Base-by-base conservation (phyloP, 805 yeast genomes). In the Yamadazyma takamatsuzukensis region DNA sequence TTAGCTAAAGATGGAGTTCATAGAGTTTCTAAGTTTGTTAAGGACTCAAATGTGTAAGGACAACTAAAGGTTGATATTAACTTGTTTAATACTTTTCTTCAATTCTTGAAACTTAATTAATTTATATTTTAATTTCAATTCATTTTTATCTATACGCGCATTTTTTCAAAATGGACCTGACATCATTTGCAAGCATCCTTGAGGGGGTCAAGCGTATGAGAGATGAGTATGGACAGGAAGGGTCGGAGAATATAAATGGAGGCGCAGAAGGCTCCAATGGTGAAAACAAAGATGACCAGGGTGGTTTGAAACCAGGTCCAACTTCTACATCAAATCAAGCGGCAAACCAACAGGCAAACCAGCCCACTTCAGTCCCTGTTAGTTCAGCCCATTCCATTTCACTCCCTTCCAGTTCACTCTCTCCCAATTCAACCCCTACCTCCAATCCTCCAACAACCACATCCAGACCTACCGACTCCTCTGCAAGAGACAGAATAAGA, bases 111-210 rank as follows among this genome's bases (percentile, higher is more conserved):
- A n/a, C n/a, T n/a, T n/a, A n/a, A n/a, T n/a, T n/a, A n/a, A n/a
- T n/a, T n/a, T n/a, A n/a, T n/a, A n/a, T n/a, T n/a, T n/a, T n/a
- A n/a, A n/a, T n/a, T n/a, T n/a, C n/a, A n/a, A n/a, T n/a, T n/a
- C n/a, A n/a, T n/a, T n/a, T n/a, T n/a, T n/a, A n/a, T n/a, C n/a
- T n/a, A 19, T 10, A 19, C 7, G 21, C 21, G 21, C 21, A 19
- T 12, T 15, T 6, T 15, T 8, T 13, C 15, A 22, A n/a, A 9
- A 42, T 42, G 43, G 77, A 77, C 47, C 64, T 82, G 2, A 70
- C 83, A 2, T 81, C 88, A 0, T 82, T 81, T 53, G 76, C 81
- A 31, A 78, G 84, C 48, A 78, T 82, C 24, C 53, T 81, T 27
- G 86, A 80, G 4, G 83, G 83, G n/a, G 85, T 80, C 2, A 65